A percentile compares a stretch with the other conserved stretches of the same genome.
Conservation (phyloP, 495 filamentous ascomycete species). For the Tuber brumale region DNA sequence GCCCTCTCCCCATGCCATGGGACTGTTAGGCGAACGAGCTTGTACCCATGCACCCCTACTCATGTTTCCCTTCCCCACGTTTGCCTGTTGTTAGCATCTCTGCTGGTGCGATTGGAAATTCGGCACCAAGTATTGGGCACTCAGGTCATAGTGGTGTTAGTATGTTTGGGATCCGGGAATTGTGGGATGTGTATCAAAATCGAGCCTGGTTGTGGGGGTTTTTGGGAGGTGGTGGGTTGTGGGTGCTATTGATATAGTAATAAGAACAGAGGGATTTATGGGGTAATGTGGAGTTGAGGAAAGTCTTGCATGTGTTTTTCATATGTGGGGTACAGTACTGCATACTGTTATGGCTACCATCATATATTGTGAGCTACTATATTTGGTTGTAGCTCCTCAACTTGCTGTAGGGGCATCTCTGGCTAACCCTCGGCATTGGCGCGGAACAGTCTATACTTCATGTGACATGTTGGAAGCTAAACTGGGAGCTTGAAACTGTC, state of each 20-base stretch:
- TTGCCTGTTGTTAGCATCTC: not conserved
- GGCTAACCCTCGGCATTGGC: not conserved
- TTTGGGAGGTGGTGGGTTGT: not conserved
- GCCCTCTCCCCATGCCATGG: not conserved
- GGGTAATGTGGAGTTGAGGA: not conserved
- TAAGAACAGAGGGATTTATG: not conserved
- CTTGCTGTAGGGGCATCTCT: not conserved
- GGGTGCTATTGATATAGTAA: not conserved
- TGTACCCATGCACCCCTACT: not conserved
- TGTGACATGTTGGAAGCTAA: not conserved
- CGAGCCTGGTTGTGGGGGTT: not conserved
- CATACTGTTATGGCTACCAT: not conserved
- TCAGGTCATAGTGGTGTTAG: not conserved
- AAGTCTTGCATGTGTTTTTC: not conserved
- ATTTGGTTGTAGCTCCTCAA: not conserved
- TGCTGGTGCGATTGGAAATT: not conserved
- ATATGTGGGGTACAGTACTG: not conserved
- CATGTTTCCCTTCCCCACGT: not conserved
- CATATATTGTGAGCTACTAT: not conserved
- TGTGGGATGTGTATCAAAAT: slow-evolving; percentile 1
- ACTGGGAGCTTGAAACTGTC: not conserved
- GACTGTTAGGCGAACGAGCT: not conserved
- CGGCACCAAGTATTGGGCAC: not conserved
- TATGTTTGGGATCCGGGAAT: not conserved
- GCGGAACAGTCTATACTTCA: not conserved